Evolutionary conservation across 306 rosid genomes (phyloP).

Genomic region (Urtica urens): DNA sequence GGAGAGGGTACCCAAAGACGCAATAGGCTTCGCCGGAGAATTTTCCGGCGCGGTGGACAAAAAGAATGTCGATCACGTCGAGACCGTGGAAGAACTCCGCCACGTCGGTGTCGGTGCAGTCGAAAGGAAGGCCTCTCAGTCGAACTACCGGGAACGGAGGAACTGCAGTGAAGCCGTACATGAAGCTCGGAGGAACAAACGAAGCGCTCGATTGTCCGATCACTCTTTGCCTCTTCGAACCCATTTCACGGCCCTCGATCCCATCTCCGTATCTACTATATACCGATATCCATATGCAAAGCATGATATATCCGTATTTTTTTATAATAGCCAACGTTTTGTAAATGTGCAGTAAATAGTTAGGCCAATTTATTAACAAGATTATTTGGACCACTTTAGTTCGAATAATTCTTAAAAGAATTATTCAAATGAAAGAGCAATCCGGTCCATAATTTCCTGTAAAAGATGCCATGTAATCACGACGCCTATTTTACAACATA

Average conservation of each 20-base stretch:
- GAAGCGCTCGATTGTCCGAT: conserved; percentile 75
- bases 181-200: conserved; percentile 56
- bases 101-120: conserved; percentile 79
- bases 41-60: conserved; percentile 70
- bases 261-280: conserved; percentile 51
- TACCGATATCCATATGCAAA: conserved; percentile 16
- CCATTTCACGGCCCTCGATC: conserved; percentile 88
- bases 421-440: background rate
- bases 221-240: conserved; percentile 79
- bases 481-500: too few relatives aligned
- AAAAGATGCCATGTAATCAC: background rate
- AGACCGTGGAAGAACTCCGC: conserved; percentile 91
- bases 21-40: conserved; percentile 87
- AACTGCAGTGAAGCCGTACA: conserved; percentile 76
- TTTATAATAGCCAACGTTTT: background rate
- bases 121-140: conserved; percentile 87
- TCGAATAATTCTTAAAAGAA: background rate
- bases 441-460: background rate
- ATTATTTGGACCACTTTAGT: background rate
- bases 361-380: background rate
- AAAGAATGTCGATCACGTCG: conserved; percentile 81
- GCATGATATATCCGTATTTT: conserved; percentile 9
- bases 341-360: background rate
- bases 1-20: conserved; percentile 85
- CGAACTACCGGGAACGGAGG: conserved; percentile 86